These are phyloP conservation scores for Pythium monospermum DNA, from an alignment of 352 stramenopile species.

Conservation along the genomic window DNA sequence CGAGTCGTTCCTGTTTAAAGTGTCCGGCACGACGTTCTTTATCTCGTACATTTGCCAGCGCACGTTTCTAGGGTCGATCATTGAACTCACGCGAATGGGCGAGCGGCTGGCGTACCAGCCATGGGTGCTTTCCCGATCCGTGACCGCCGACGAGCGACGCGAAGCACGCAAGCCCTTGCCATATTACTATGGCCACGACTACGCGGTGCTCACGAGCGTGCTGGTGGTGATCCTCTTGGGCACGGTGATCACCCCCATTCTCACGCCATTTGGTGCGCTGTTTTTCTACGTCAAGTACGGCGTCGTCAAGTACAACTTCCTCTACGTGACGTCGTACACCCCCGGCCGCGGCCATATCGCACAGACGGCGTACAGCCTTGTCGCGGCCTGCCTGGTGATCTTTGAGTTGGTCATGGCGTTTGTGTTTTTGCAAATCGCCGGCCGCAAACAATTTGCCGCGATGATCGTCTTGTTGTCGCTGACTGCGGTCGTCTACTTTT, in stretches of 20 bases:
- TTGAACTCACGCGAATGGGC: constrained; percentile 62
- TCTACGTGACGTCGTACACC: constrained; percentile 73
- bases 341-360: constrained; percentile 61
- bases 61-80: constrained; percentile 64
- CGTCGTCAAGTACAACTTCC: constrained; percentile 78
- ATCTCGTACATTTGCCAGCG: constrained; percentile 83
- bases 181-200: constrained; percentile 75
- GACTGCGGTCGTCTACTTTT: constrained; percentile 46
- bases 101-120: constrained; percentile 65
- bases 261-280: constrained; percentile 71
- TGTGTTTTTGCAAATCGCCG: constrained; percentile 62
- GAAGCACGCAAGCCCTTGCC: constrained; percentile 45
- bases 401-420: constrained; percentile 77
- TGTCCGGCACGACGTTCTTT: constrained; percentile 78
- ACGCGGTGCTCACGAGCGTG: constrained; percentile 71
- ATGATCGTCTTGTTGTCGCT: constrained; percentile 49
- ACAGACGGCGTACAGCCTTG: constrained; percentile 54
- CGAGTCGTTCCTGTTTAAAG: constrained; percentile 79
- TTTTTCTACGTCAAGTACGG: constrained; percentile 79
- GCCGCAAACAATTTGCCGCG: constrained; percentile 42
- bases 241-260: constrained; percentile 72
- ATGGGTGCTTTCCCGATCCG: constrained; percentile 56
- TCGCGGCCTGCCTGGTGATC: constrained; percentile 59
- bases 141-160: constrained; percentile 50
- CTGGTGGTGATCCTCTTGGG: constrained; percentile 70